A percentile compares a stretch with the other conserved stretches of the same genome.
phyloP scores from a whole-genome alignment of 306 rosid species.

The Malus domestica region ASM211411v1 NC_041804.1:37488001-37488500 shows the following conservation, averaged over 20 bases:
- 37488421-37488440: too few relatives aligned
- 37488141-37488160: conserved; percentile 70
- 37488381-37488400: too few relatives aligned
- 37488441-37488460: too few relatives aligned
- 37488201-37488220: neutral
- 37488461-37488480: too few relatives aligned
- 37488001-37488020: conserved; percentile 1
- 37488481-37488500: too few relatives aligned
- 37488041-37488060: conserved; percentile 17
- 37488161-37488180: conserved; percentile 32
- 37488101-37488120: conserved; percentile 45
- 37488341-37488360: too few relatives aligned
- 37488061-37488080: conserved; percentile 51
- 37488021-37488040: conserved; percentile 1
- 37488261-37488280: too few relatives aligned
- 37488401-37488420: too few relatives aligned
- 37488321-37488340: too few relatives aligned
- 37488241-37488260: neutral
- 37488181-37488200: conserved; percentile 13
- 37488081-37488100: conserved; percentile 45
- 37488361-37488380: too few relatives aligned
- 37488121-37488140: conserved; percentile 73
- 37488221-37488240: neutral
- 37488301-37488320: too few relatives aligned
- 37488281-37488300: too few relatives aligned